Base-by-base conservation (phyloP, 2,329 filamentous ascomycete genomes). In the Fusarium sp. region DNA sequence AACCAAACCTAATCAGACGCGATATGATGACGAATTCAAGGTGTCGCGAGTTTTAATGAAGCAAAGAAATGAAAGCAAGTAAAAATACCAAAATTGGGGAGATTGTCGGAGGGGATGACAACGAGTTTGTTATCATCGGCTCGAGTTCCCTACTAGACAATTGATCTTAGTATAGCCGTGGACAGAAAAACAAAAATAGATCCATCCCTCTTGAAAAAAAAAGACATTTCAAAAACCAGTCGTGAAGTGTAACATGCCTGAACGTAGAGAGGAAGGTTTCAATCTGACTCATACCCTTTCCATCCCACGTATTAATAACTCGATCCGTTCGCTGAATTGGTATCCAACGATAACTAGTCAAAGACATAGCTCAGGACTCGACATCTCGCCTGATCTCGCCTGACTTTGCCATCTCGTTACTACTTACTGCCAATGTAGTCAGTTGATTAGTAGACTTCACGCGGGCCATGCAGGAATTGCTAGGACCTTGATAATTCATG, bases 1-100 rank as follows among this genome's bases (percentile, higher is more conserved):
- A 72, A 61, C 51, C 59, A 67, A 65, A 67, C 69, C 61, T 73
- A 73, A 74, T 74, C 51, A 65, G 71, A 61, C 57, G 59, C 61
- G 65, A 55, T 55, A 58, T 41, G 57, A 60, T 52, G 69, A 57
- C 14, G 57, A 57, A 40, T 45, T 57, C 34, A 55, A 55, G 45
- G 47, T 65, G 61, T 32, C 61, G 57, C 51, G 70, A 73, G 72
- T 67, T 67, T 74, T 74, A 74, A 74, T 74, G 72, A 74, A 56
- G 61, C 62, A 65, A 71, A 59, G 65, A 65, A 64, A 67, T 53
- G 67, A 72, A 65, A 70, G 57, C 63, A 67, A 64, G 64, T 66
- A 74, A 70, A 71, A 65, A 66, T 71, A 73, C 65, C 68, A 72
- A 73, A 71, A 64, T 49, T 63, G 52, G 70, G 70, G 72, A 70